These are phyloP conservation scores for Phytophthora sansomeana DNA, from an alignment of 352 stramenopile species.

Conservation along the genomic window DNA sequence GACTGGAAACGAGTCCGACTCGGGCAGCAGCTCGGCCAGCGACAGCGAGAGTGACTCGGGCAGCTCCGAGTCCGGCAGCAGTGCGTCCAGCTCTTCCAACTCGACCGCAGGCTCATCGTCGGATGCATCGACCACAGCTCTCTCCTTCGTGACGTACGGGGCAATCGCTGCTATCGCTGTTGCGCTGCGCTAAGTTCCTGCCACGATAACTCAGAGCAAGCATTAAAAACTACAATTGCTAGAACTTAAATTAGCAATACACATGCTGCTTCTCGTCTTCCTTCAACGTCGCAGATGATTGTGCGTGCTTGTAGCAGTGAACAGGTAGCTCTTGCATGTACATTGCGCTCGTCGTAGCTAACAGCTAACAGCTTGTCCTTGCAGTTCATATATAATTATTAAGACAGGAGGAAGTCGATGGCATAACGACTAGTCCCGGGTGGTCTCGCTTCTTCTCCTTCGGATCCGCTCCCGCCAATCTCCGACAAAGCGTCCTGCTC, in stretches of 20 bases:
- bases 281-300: too few relatives aligned
- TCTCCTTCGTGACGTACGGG: slow-evolving; percentile 28
- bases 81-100: slow-evolving; percentile 13
- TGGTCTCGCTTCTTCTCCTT: slow-evolving; percentile 13
- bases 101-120: slow-evolving; percentile 11
- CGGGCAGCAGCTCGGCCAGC: slow-evolving; percentile 28
- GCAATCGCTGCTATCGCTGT: slow-evolving; percentile 31
- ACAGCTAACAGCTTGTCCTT: not conserved
- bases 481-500: slow-evolving; percentile 2
- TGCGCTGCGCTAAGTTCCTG: slow-evolving; percentile 26
- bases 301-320: too few relatives aligned
- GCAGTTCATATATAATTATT: slow-evolving; percentile 23
- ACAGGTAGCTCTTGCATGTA: too few relatives aligned
- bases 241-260: slow-evolving; percentile 28
- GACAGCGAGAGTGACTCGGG: slow-evolving; percentile 25
- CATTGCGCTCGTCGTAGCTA: too few relatives aligned
- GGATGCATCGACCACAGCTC: slow-evolving; percentile 1
- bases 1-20: slow-evolving; percentile 62
- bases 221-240: slow-evolving; percentile 7
- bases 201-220: slow-evolving; percentile 1
- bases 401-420: slow-evolving; percentile 45
- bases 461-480: slow-evolving; percentile 7
- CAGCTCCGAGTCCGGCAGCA: slow-evolving; percentile 23
- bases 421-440: slow-evolving; percentile 20
- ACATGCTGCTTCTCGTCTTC: too few relatives aligned